A percentile compares a stretch with the other conserved stretches of the same genome.
phyloP scores from a whole-genome alignment of 139 green algal species.

The Diplosphaera chodatii region DNA sequence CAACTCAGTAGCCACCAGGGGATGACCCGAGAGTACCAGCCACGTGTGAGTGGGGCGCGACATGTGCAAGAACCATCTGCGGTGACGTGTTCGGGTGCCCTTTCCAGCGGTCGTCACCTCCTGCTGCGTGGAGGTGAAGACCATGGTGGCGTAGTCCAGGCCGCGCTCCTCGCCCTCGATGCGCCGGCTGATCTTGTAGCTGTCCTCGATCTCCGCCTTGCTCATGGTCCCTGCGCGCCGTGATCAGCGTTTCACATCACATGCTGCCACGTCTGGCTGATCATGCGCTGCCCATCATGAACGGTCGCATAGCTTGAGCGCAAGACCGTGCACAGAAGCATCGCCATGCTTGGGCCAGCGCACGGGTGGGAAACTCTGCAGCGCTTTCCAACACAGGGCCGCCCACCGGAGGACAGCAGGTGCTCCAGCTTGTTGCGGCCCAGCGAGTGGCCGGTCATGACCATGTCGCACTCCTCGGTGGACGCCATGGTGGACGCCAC shows the following conservation, averaged over 20 bases:
- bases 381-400: too few species aligned
- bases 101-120: slow-evolving; percentile 57
- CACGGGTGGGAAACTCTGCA: too few species aligned
- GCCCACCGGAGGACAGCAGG: slow-evolving; percentile 70
- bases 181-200: slow-evolving; percentile 80
- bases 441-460: slow-evolving; percentile 88
- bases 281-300: too few species aligned
- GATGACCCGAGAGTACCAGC: too few species aligned
- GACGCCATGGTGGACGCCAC: slow-evolving; percentile 62
- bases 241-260: too few species aligned
- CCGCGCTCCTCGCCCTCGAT: slow-evolving; percentile 90
- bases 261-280: too few species aligned
- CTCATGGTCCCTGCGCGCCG: slow-evolving; percentile 66
- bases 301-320: too few species aligned
- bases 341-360: too few species aligned
- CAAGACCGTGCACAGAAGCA: too few species aligned
- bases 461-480: slow-evolving; percentile 83
- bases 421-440: slow-evolving; percentile 94
- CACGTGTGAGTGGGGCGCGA: slow-evolving; percentile 83
- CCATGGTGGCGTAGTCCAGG: slow-evolving; percentile 74
- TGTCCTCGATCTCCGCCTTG: slow-evolving; percentile 74
- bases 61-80: slow-evolving; percentile 69
- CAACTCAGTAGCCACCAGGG: too few species aligned
- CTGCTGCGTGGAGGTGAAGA: slow-evolving; percentile 87
- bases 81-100: slow-evolving; percentile 84